Base-by-base conservation (phyloP, 2,329 filamentous ascomycete species). In the Beauveria bassiana region DNA sequence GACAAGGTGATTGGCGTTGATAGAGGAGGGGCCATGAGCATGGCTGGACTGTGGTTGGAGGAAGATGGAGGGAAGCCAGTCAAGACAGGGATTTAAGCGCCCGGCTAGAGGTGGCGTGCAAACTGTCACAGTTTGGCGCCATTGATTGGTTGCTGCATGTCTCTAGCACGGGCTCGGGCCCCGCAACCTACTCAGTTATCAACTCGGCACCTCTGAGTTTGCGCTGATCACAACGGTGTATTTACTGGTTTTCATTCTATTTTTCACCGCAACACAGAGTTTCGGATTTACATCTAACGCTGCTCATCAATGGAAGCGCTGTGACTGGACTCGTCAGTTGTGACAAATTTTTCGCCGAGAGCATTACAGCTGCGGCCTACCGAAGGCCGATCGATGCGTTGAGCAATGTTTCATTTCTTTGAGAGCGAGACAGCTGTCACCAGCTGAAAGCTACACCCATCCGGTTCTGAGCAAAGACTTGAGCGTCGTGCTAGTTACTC, bases 21-120 rank as follows among this genome's bases (percentile, higher is more conserved):
- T 31, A 40, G 50, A 43, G 50, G 59, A 61, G 49, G 59, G 59
- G 50, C 51, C 31, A 31, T 38, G 42, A 54, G 50, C 59, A 61
- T 54, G 42, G 31, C 28, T 51, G 12, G 20, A 14, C 26, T 47
- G 50, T 49, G 58, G 58, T 60, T 54, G 58, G 58, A 40, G 16
- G 50, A 53, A 42, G 49, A 26, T 20, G 46, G 46, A 43, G 43
- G 16, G 28, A 59, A 28, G 57, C 47, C 57, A 46, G 22, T 61
- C 50, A 42, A 14, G 59, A 34, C 59, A 61, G 31, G 59, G 59
- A 61, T 61, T 31, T 61, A 61, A 61, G 59, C 59, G 59, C 59
- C 59, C 40, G 59, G 42, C 59, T 61, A 34, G 22, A 38, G 40
- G 28, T 60, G 58, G 50, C 50, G 47, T 46, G n/a, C 34, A 28